Base-by-base conservation (phyloP, 2,329 filamentous ascomycete species). In the Peltaster fructicola region DNA sequence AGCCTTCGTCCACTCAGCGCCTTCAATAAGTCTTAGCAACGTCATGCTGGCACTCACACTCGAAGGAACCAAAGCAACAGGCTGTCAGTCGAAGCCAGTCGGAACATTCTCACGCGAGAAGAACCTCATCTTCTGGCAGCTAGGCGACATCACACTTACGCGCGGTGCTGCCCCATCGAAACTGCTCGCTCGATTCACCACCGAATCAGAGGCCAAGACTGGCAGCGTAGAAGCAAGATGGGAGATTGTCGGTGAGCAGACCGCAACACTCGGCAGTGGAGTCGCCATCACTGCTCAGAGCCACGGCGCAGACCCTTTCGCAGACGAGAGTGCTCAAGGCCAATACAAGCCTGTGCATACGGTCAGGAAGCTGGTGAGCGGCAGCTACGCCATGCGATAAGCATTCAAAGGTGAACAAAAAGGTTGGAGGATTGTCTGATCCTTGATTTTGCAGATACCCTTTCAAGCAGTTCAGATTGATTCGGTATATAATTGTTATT, bases 151-250 rank as follows among this genome's bases (percentile, higher is more conserved):
- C 9, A 75, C 69, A 0, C 50, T 73, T 1, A 59, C 61, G 21
- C 54, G 66, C 6, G 70, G 70, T 24, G 51, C 55, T 15, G 49
- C 56, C 17, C 64, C 68, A 35, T 65, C 75, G 41, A 85, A 81
- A 52, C 68, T 93, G 30, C 72, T 92, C 5, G 88, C 81, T 30
- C 69, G 82, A 3, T 77, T 98, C 38, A 57, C 73, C 13, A 79
- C 78, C 0, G 74, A 84, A 16, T 68, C 68, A 13, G 61, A 68
- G 25, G 69, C 78, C 0, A 70, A 68, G 34, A 68, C 77, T 4
- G 81, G 82, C 0, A 71, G 68, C 26, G 65, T 90, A 6, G 85
- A 98, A 48, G 79, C 79, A 1, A 63, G 73, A 28, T 93, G 84
- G 71, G 82, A 92, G 46, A 56, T 75, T 12, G 47, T 44, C 22